Conservation (phyloP, 1,284 basidiomycete genomes). For the Leccinum discolor region DNA sequence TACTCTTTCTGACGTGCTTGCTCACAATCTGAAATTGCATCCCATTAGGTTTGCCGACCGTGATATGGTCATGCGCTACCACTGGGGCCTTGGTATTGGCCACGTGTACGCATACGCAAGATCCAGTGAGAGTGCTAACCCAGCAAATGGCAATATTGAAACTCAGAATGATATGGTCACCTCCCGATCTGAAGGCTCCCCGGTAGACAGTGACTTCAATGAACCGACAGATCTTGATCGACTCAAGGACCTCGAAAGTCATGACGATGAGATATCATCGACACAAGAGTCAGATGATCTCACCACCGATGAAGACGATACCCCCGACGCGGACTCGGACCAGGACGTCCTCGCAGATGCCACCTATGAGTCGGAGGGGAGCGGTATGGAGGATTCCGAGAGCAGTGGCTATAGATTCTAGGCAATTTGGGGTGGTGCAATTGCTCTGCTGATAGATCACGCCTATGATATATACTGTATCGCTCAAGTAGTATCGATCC, state of each 20-base stretch:
- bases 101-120: slow-evolving; percentile 16
- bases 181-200: background rate
- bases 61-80: slow-evolving; percentile 11
- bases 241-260: background rate
- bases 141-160: background rate
- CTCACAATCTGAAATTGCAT: background rate
- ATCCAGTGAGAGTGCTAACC: background rate
- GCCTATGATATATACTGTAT: no score
- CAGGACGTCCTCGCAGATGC: no score
- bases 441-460: no score
- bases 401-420: no score
- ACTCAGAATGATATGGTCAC: background rate
- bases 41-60: slow-evolving; percentile 8
- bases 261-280: background rate
- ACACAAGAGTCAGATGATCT: background rate
- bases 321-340: no score
- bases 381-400: no score
- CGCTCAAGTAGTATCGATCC: no score
- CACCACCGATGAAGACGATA: background rate
- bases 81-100: slow-evolving; percentile 1
- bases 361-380: no score
- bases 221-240: background rate
- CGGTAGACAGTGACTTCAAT: background rate
- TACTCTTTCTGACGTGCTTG: background rate
- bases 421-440: no score